Base-by-base conservation (phyloP, 1,284 basidiomycete genomes). In the Lentinula novae-zelandiae region DNA sequence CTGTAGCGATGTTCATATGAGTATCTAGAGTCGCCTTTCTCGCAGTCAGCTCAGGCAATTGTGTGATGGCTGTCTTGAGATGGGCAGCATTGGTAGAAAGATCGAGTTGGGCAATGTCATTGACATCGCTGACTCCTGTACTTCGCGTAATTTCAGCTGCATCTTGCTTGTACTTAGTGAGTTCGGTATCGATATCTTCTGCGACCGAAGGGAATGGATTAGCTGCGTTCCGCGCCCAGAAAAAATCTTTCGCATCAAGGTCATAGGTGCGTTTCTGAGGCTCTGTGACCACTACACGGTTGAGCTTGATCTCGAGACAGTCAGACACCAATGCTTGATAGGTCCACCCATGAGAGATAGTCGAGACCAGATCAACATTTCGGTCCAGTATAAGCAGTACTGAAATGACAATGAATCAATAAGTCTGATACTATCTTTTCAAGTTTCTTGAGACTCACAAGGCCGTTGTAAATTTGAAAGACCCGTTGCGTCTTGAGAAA, bases 1-100 rank as follows among this genome's bases (percentile, higher is more conserved):
- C 90, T 2, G 96, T 98, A 38, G 97, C 97, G 60, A 99, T 98
- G 76, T 99, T 98, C 96, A 99, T 99, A 67, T 99, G 96, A 0
- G 96, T 95, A 73, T 99, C 97, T 39, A 99, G 83, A 1, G 93
- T 96, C 52, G 94, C 90, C 70, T 99, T 99, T 50, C 97, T 85
- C 17, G 96, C 95, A 2, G 96, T 98, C 50, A 99, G 80, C 73
- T 99, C 96, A 1, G 97, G 97, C n/a, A 99, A 81, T 61, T 96
- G 95, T 0, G 96, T 99, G 71, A 99, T 98, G 2, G 97, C 97
- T 0, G 94, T 95, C 77, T 98, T 99, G 58, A 99, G 80, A 73
- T 99, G 92, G 7, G 94, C 84, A 5, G 97, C 96, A 72, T 98
- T 98, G 22, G 93, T 89, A 1, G 94, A 89, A n/a, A 97, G 82